These are phyloP conservation scores for Monosporascus sp. DNA, from an alignment of 2,329 filamentous ascomycete species.

Conservation along the genomic window DNA sequence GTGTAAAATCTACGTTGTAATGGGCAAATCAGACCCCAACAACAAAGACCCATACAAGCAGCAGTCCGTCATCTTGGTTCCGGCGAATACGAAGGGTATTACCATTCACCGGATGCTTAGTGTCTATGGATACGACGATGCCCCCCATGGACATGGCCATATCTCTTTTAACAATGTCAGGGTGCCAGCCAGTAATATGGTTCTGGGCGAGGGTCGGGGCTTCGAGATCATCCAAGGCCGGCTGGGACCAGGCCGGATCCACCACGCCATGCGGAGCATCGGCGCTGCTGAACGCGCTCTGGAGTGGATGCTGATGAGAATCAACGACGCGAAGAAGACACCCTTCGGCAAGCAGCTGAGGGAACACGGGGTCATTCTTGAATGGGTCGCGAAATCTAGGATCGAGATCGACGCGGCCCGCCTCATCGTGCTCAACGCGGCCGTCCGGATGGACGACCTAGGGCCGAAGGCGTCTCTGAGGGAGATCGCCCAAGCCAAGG, in stretches of 20 bases:
- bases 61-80: constrained; percentile 89
- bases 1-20: constrained; percentile 91
- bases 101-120: constrained; percentile 91
- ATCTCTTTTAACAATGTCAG: constrained; percentile 86
- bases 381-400: constrained; percentile 88
- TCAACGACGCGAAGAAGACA: constrained; percentile 88
- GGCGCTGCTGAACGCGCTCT: constrained; percentile 86
- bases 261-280: constrained; percentile 95
- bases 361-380: constrained; percentile 89
- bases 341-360: constrained; percentile 84
- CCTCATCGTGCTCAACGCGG: constrained; percentile 86
- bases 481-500: constrained; percentile 94
- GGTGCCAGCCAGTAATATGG: constrained; percentile 76
- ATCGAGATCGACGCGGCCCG: constrained; percentile 92
- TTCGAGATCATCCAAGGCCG: constrained; percentile 99
- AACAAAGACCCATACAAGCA: constrained; percentile 79
- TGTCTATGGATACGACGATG: constrained; percentile 95
- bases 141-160: constrained; percentile 96
- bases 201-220: constrained; percentile 86
- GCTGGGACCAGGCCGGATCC: constrained; percentile 90
- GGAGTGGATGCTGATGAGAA: constrained; percentile 89
- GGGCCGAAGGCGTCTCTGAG: constrained; percentile 85
- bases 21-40: constrained; percentile 81
- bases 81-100: constrained; percentile 73
- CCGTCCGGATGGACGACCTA: constrained; percentile 85